Base-by-base conservation (phyloP, 352 stramenopile genomes). In the Phytophthora cactorum region DNA sequence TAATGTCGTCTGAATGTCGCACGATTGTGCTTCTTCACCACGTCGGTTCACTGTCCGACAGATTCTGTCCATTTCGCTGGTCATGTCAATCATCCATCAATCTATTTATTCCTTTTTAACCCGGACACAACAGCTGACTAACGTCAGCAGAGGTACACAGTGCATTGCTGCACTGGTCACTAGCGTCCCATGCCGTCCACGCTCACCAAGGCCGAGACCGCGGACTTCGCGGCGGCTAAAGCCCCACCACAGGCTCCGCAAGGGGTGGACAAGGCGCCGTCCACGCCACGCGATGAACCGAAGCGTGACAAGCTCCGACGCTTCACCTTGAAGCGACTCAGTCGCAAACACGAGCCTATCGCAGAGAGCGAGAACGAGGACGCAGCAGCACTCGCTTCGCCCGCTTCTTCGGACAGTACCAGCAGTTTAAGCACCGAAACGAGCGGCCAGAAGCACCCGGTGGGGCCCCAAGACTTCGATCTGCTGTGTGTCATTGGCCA, bases 401-500 rank as follows among this genome's bases (percentile, higher is more conserved):
- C 52, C 0, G 28, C 49, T 6, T 74, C 55, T 22, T 53, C 36
- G 1, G 59, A 61, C 29, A 69, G 45, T 17, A 66, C 58, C n/a
- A 64, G 59, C 44, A 70, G 54, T 39, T 66, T 70, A 46, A 73
- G 54, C 11, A 63, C 52, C 0, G 52, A 58, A 3, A 63, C 32
- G 25, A 68, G 53, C n/a, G 25, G 15, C 3, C 52, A 2, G 2
- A 75, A 69, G 39, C 64, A 38, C 5, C 31, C 66, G 4, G 73
- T 93, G n/a, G 85, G 83, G 0, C 87, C 87, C 17, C 75, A 80
- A 34, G 84, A 95, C 59, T 95, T 95, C 56, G 88, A 94, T 49
- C 56, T 95, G 58, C 78, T 95, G 1, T 91, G 85, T 52, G 85
- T 96, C 39, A 91, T 96, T 57, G 88, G 88, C n/a, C 80, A 90